Base-by-base conservation (phyloP, 2,329 filamentous ascomycete species). In the Trichoderma endophyticum region DNA sequence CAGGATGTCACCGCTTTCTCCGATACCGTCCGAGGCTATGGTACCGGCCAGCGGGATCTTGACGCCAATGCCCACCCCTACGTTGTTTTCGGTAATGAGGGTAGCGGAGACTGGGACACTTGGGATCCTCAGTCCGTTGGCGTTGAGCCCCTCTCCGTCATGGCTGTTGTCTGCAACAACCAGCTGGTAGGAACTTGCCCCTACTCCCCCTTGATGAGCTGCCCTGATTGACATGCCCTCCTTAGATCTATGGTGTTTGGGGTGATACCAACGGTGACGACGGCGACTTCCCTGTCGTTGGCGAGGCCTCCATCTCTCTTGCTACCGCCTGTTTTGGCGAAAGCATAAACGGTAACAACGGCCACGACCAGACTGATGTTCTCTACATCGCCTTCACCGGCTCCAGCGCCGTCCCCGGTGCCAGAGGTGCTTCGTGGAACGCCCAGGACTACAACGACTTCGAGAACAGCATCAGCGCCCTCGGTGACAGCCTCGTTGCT, bases 371-470 rank as follows among this genome's bases (percentile, higher is more conserved):
- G 18, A 83, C 88, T 39, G 88, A 92, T 77, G 87, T 91, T 0
- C 79, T 92, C 43, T 91, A 87, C 78, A 83, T 92, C 63, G 90
- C 87, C 0, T 92, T 92, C 76, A 82, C 82, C 0, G 89, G 89
- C 2, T 71, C 78, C 0, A 84, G 86, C 6, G 88, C 90, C 1
- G 86, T 90, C 0, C 88, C 88, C 0, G 89, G 88, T 1, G 79
- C 82, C 14, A 77, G 79, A 2, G 83, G 83, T 24, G 89, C 89
- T 0, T 80, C 84, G 34, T 92, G 89, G 89, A 80, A 80, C 9
- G 87, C 89, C 0, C 77, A 77, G 7, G 84, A 78, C 73, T 85
- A 81, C 30, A 78, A 79, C 9, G 82, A 84, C 18, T 90, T 91
- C 74, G 84, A 87, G 78, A 78, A 74, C n/a, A 89, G 86, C 76